These are phyloP conservation scores for Beauveria sp. DNA, from an alignment of 2,329 filamentous ascomycete species.

Conservation along the genomic window DNA sequence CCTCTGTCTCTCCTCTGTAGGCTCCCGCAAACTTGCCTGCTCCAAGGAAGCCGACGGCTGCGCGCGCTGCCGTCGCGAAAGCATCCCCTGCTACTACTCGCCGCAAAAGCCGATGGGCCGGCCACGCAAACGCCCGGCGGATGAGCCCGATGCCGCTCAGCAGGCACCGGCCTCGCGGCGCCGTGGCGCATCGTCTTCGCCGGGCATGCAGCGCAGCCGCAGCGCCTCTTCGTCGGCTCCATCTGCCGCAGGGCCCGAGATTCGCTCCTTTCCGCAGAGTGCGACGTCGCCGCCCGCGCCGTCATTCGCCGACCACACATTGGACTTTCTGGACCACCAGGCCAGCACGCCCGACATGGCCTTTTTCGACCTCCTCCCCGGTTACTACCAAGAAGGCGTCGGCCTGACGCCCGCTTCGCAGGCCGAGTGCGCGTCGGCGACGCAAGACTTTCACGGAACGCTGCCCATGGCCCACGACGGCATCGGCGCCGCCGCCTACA, in stretches of 20 bases:
- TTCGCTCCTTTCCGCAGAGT: not conserved
- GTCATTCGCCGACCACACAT: conserved; percentile 21
- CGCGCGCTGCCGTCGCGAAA: conserved; percentile 49
- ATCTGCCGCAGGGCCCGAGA: not conserved
- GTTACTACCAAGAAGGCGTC: conserved; percentile 6
- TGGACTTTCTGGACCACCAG: conserved; percentile 27
- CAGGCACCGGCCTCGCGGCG: not conserved
- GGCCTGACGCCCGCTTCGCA: not conserved
- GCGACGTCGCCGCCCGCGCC: not conserved
- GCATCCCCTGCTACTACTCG: conserved; percentile 53
- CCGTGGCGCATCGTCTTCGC: not conserved
- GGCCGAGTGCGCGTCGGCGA: not conserved
- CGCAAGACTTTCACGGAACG: not conserved
- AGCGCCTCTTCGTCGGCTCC: not conserved
- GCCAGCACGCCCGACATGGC: conserved; percentile 21
- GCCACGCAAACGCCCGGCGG: conserved; percentile 46
- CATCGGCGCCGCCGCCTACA: not conserved
- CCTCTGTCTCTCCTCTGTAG: conserved; percentile 26
- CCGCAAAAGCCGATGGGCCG: conserved; percentile 60
- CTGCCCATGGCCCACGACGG: not conserved
- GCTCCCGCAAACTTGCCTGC: conserved; percentile 56
- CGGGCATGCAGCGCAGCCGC: not conserved
- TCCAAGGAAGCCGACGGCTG: conserved; percentile 55
- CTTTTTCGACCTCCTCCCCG: conserved; percentile 28
- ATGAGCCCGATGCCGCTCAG: conserved; percentile 13